Base-by-base conservation (phyloP, 805 yeast species). In the Yarrowia alimentaria region DNA sequence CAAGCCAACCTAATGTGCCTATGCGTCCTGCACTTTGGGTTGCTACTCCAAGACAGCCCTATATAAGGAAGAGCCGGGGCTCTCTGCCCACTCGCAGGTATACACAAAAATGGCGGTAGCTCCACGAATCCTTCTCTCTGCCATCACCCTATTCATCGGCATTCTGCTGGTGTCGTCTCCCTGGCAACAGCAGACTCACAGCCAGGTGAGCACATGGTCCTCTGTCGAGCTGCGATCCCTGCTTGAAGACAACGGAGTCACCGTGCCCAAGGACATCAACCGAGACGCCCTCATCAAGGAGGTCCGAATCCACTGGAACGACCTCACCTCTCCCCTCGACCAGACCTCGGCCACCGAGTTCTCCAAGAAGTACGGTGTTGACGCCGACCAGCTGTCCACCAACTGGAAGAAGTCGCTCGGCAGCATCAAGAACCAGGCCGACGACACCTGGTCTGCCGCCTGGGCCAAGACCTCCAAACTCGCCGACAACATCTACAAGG, bases 301-400 rank as follows among this genome's bases (percentile, higher is more conserved):
- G 30, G 50, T 43, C n/a, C 26, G 30, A 31, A 30, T 43, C 30
- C 50, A 43, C 30, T 43, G 50, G 50, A 43, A 43, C 37, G 50
- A 43, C 30, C 37, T 43, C 29, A 43, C 50, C 30, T 43, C 50
- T 21, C 50, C 50, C n/a, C 35, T 43, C 7, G 50, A 43, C 50
- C 28, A 43, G 37, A 22, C 28, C 21, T 11, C 50, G n/a, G 21
- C 35, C 21, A 17, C 35, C 20, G 26, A 30, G 18, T 28, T 31
- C 6, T 21, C 50, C 22, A 24, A 43, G 30, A 43, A 31, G 35
- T 30, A 30, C 4, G 50, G 50, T 12, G 24, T 43, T 16, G 37
- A 31, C 9, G 29, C 22, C 17, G 37, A 43, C 17, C 37, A 43
- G 28, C 50, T 43, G n/a, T 8, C 37, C 14, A 21, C 35, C 37